phyloP scores from a whole-genome alignment of 2,329 filamentous ascomycete species.

The Aureobasidium leucospermi region DNA sequence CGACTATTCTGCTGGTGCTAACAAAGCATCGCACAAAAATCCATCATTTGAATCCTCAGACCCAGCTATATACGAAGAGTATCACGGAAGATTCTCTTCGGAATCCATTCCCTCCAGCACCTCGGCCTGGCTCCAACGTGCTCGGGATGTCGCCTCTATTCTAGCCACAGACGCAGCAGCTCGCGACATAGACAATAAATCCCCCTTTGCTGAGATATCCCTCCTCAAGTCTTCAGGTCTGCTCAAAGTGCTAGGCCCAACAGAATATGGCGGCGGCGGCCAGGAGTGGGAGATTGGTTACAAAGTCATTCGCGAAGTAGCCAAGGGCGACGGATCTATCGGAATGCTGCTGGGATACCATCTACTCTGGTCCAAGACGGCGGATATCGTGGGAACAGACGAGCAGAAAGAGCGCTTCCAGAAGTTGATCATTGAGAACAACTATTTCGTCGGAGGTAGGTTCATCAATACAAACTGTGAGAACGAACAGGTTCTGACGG shows the following conservation, averaged over 20 bases:
- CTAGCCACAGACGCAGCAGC: conserved; percentile 41
- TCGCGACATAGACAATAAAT: conserved; percentile 46
- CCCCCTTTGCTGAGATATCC: conserved; percentile 43
- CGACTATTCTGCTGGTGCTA: not conserved
- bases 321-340: conserved; percentile 56
- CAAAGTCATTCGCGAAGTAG: conserved; percentile 54
- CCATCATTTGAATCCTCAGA: not conserved
- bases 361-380: conserved; percentile 56
- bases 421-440: conserved; percentile 53
- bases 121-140: conserved; percentile 42
- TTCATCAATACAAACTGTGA: not conserved
- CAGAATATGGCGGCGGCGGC: conserved; percentile 46
- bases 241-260: conserved; percentile 43
- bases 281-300: conserved; percentile 51
- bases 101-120: conserved; percentile 32
- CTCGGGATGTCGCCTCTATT: conserved; percentile 43
- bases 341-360: conserved; percentile 62
- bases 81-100: conserved; percentile 10
- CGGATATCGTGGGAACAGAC: conserved; percentile 52
- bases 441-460: conserved; percentile 56
- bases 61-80: not conserved
- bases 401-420: conserved; percentile 53
- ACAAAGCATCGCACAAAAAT: not conserved
- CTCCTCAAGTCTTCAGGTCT: conserved; percentile 47
- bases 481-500: not conserved